These are phyloP conservation scores for Mesotaenium endlicherianum DNA, from an alignment of 139 green algal genomes.

Conservation along the genomic window DNA sequence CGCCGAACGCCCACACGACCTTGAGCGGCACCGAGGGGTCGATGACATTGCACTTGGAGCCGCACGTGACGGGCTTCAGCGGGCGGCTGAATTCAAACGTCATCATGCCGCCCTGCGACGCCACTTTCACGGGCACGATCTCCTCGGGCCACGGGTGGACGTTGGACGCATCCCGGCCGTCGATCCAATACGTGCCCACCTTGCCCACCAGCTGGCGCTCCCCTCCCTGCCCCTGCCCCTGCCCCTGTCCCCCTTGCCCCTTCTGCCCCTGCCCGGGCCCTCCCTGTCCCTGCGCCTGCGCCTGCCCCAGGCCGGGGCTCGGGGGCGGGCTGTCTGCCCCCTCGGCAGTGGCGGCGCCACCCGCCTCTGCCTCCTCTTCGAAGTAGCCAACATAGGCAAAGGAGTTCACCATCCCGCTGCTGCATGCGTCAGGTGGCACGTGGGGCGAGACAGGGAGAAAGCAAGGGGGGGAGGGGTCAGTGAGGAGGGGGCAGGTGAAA, in stretches of 20 bases:
- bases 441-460: too few relatives aligned
- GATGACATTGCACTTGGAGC: constrained; percentile 35
- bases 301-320: too few relatives aligned
- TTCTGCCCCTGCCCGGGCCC: too few relatives aligned
- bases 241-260: too few relatives aligned
- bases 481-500: background rate
- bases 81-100: constrained; percentile 41
- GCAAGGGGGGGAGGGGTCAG: background rate
- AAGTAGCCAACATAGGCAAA: constrained; percentile 44
- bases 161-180: background rate
- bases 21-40: constrained; percentile 22
- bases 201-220: constrained; percentile 1
- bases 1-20: constrained; percentile 39
- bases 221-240: too few relatives aligned
- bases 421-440: too few relatives aligned
- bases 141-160: constrained; percentile 11
- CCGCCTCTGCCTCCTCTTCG: constrained; percentile 25
- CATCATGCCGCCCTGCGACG: background rate
- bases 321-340: too few relatives aligned
- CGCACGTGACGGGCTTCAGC: constrained; percentile 8
- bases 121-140: background rate
- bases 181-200: constrained; percentile 35
- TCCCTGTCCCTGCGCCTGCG: too few relatives aligned
- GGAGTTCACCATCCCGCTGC: constrained; percentile 47
- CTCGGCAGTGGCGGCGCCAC: too few relatives aligned